These are phyloP conservation scores for Suillus sp. DNA, from an alignment of 768 basidiomycete genomes.

Conservation along the genomic window DNA sequence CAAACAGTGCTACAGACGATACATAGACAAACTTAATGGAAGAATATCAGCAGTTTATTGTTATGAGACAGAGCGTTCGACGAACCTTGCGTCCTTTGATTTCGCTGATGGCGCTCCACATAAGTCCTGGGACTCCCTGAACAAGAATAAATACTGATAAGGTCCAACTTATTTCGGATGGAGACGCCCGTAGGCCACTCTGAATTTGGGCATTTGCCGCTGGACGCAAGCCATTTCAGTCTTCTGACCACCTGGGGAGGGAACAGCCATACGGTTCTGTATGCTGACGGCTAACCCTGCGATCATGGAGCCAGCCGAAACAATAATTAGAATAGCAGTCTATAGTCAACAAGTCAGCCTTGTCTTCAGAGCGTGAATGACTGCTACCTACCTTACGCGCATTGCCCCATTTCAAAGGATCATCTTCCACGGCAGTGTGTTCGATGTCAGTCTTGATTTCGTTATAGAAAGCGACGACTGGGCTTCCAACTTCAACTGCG, in stretches of 20 bases:
- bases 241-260: too few species aligned
- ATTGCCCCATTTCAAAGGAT: conserved; percentile 62
- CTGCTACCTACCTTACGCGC: conserved; percentile 50
- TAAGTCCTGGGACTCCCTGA: conserved; percentile 64
- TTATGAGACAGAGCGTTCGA: not conserved
- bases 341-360: conserved; percentile 11
- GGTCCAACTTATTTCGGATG: conserved; percentile 64
- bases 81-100: conserved; percentile 69
- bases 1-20: conserved; percentile 52
- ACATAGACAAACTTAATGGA: conserved; percentile 54
- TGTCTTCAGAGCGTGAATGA: too few species aligned
- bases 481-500: too few species aligned
- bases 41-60: not conserved
- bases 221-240: conserved; percentile 27
- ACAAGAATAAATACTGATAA: conserved; percentile 71
- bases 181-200: conserved; percentile 58
- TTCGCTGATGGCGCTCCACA: conserved; percentile 70
- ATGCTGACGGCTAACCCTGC: conserved; percentile 27
- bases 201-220: conserved; percentile 72
- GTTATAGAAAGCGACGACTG: not conserved
- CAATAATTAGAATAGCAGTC: conserved; percentile 28
- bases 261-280: conserved; percentile 29
- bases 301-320: conserved; percentile 32
- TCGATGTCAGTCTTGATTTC: conserved; percentile 36
- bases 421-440: conserved; percentile 51